These are phyloP conservation scores for Trichophyton verrucosum DNA, from an alignment of 2,329 filamentous ascomycete species.

Conservation along the genomic window DNA sequence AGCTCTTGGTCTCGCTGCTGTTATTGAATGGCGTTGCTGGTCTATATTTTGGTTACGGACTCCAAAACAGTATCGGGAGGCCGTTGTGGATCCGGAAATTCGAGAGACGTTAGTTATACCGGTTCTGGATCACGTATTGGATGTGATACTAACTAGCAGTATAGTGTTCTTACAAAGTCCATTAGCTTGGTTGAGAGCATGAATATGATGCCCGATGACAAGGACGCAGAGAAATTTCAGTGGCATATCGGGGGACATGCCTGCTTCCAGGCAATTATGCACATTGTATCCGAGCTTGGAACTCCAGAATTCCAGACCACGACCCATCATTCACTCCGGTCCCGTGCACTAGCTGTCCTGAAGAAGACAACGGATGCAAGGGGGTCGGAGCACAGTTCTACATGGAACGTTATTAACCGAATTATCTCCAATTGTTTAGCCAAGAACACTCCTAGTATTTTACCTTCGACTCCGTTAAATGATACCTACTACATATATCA, in stretches of 20 bases:
- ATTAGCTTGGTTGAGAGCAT: constrained; percentile 10
- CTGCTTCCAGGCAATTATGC: constrained; percentile 12
- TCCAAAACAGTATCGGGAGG: constrained; percentile 8
- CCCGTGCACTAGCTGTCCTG: not conserved
- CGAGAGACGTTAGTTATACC: not conserved
- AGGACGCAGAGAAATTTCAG: constrained; percentile 8
- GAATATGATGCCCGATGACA: constrained; percentile 7
- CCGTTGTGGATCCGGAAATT: constrained; percentile 8
- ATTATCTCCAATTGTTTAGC: not conserved
- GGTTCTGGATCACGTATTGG: not conserved
- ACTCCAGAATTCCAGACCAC: constrained; percentile 8
- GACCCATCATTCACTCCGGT: not conserved
- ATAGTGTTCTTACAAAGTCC: constrained; percentile 9
- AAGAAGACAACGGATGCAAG: not conserved
- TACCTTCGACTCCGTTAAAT: not conserved
- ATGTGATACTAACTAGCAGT: not conserved
- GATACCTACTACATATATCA: not conserved
- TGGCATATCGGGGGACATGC: constrained; percentile 11
- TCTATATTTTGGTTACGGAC: constrained; percentile 10
- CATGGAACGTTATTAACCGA: not conserved
- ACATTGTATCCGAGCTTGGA: constrained; percentile 9
- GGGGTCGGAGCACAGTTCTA: not conserved
- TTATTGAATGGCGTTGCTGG: constrained; percentile 11
- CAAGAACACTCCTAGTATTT: not conserved
- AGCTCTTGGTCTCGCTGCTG: constrained; percentile 7